Base-by-base conservation (phyloP, 2,329 filamentous ascomycete genomes). In the Ophiocordyceps polyrhachis-furcata region DNA sequence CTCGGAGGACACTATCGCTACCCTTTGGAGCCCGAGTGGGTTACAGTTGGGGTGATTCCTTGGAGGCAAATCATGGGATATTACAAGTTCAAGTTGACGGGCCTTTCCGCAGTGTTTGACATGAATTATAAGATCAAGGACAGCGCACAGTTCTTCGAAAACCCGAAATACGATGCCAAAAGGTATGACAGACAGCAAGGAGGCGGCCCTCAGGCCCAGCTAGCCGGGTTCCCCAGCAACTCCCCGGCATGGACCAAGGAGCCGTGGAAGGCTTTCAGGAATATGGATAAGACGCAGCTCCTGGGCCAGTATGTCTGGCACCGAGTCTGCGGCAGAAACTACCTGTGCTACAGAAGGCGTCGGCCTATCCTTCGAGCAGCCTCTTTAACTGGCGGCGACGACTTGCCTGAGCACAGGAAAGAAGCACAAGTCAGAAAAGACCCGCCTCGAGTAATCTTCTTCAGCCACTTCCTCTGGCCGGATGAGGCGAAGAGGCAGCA, bases 391-490 rank as follows among this genome's bases (percentile, higher is more conserved):
- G 32, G 8, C 4, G 6, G 15, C 4, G 32, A n/a, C 5, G 15
- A 37, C 15, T 37, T 12, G 32, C 14, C n/a, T 19, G 35, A n/a
- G n/a, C 35, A 19, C 17, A 17, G 19, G 35, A 11, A 17, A 12
- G 35, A 38, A n/a, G 35, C n/a, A 20, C 7, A 5, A 9, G 35
- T 38, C 3, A 38, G 35, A 6, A 17, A 19, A 19, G 17, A 38
- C 17, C 35, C 38, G 9, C 38, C 38, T 13, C 19, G 15, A 15
- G 20, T 46, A 4, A 21, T 46, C 19, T 46, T 46, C 29, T 41
- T 42, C 42, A 42, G 42, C 21, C 38, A 44, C 40, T 46, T 28
- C 23, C 37, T 46, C 11, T 46, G 45, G 45, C 45, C 42, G 7
- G 42, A 42, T 2, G 45, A 46, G 42, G 45, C 38, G n/a, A 44